Conservation (phyloP, 148 eudicot species). For the Chenopodium berlandieri region DNA sequence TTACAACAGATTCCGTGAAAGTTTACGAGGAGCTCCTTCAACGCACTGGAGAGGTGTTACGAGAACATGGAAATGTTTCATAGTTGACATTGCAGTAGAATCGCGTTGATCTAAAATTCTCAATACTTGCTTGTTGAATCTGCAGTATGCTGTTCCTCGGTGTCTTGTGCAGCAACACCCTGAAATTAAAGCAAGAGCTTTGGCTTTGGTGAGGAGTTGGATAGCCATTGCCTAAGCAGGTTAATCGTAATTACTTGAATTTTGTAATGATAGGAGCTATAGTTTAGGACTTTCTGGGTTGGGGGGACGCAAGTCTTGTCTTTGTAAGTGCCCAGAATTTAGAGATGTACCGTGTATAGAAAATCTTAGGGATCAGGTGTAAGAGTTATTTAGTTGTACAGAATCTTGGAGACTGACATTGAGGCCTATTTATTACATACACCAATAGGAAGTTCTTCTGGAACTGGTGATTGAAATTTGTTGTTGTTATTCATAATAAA, state of each 20-base stretch:
- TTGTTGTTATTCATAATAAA: slow-evolving; percentile 5
- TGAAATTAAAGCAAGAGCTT: neutral
- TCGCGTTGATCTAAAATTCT: neutral
- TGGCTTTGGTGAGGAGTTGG: neutral
- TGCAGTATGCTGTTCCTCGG: neutral
- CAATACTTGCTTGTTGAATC: neutral
- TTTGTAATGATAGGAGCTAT: slow-evolving; percentile 18
- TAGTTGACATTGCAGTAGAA: slow-evolving; percentile 21
- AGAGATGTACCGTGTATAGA: slow-evolving; percentile 22
- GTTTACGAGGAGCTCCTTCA: slow-evolving; percentile 75
- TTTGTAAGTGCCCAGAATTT: slow-evolving; percentile 22
- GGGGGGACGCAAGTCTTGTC: slow-evolving; percentile 32
- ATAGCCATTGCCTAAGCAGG: slow-evolving; percentile 1
- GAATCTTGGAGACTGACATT: slow-evolving; percentile 22
- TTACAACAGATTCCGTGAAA: slow-evolving; percentile 56
- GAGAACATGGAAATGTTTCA: slow-evolving; percentile 36
- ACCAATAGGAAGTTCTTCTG: slow-evolving; percentile 13
- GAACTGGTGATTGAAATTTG: slow-evolving; percentile 20
- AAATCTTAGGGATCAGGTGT: slow-evolving; percentile 20
- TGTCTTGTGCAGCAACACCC: neutral
- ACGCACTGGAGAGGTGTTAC: slow-evolving; percentile 65
- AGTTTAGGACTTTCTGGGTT: slow-evolving; percentile 23
- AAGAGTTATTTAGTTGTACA: slow-evolving; percentile 30
- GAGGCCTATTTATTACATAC: slow-evolving; percentile 26
- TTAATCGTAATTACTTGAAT: slow-evolving; percentile 8